phyloP scores from a whole-genome alignment of 2,329 filamentous ascomycete species.

The Penicillium sclerotigenum region DNA sequence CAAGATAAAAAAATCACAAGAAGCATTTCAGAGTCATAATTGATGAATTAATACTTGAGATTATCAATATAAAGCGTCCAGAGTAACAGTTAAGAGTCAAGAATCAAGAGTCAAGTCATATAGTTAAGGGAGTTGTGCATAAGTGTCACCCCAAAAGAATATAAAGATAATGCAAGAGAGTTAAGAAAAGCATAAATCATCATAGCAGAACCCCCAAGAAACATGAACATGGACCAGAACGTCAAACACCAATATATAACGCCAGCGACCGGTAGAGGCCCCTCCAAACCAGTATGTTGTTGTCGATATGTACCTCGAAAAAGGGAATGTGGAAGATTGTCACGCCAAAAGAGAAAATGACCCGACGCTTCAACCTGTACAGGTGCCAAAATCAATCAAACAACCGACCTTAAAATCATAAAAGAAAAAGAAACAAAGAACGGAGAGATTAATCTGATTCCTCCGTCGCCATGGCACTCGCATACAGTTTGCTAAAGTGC shows the following conservation, averaged over 20 bases:
- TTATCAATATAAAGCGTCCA: background rate
- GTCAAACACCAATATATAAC: constrained; percentile 7
- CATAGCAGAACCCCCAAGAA: constrained; percentile 1
- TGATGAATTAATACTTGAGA: background rate
- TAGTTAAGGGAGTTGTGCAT: background rate
- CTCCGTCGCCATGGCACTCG: constrained; percentile 22
- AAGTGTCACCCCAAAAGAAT: background rate
- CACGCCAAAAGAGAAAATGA: constrained; percentile 7
- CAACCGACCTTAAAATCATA: background rate
- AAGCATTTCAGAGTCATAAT: background rate
- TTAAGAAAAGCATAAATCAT: constrained; percentile 14
- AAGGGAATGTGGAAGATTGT: constrained; percentile 5
- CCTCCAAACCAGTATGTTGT: constrained; percentile 14
- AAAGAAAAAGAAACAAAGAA: background rate
- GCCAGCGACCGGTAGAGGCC: constrained; percentile 9
- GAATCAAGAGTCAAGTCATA: no score
- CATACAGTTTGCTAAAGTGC: constrained; percentile 38
- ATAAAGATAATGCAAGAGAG: constrained; percentile 10
- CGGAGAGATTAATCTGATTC: constrained; percentile 16
- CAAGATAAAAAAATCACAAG: no score
- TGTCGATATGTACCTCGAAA: constrained; percentile 22
- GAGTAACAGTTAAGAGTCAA: background rate
- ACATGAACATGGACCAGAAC: background rate
- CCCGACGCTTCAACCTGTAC: constrained; percentile 16
- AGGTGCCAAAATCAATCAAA: constrained; percentile 9